Conservation (phyloP, 2,329 filamentous ascomycete genomes). For the Neonectria punicea region DNA sequence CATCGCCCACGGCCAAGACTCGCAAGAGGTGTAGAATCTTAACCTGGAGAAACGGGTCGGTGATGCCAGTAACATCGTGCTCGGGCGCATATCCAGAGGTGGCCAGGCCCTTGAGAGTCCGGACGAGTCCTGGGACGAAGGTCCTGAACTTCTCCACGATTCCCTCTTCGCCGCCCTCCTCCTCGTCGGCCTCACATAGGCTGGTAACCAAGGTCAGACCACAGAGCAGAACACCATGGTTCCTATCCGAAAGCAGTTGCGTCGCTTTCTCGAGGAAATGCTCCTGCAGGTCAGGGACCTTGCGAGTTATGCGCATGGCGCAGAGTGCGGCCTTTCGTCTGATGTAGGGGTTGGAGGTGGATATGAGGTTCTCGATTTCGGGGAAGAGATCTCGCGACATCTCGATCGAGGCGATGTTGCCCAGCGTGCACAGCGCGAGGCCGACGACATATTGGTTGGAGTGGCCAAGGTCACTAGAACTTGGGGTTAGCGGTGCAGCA, state of each 20-base stretch:
- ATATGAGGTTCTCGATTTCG: conserved; percentile 91
- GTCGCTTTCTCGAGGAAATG: conserved; percentile 97
- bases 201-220: conserved; percentile 91
- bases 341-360: conserved; percentile 98
- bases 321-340: conserved; percentile 97
- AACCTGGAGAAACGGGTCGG: conserved; percentile 96
- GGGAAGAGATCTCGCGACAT: conserved; percentile 98
- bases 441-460: conserved; percentile 99
- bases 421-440: conserved; percentile 92
- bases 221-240: conserved; percentile 94
- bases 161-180: conserved; percentile 88
- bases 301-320: conserved; percentile 98
- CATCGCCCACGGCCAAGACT: conserved; percentile 86
- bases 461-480: conserved; percentile 86
- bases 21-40: conserved; percentile 91
- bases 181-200: conserved; percentile 94
- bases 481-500: conserved; percentile 29
- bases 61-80: conserved; percentile 97
- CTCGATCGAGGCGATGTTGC: conserved; percentile 97
- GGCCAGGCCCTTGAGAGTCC: conserved; percentile 90
- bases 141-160: conserved; percentile 92
- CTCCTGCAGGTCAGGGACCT: conserved; percentile 96
- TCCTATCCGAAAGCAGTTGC: conserved; percentile 86
- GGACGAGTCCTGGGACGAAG: conserved; percentile 85
- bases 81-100: conserved; percentile 97